Percentiles rank a stretch among this genome's conserved stretches.
These are phyloP conservation scores for Volvox reticuliferus DNA, from an alignment of 139 green algal genomes.

Conservation along the genomic window DNA sequence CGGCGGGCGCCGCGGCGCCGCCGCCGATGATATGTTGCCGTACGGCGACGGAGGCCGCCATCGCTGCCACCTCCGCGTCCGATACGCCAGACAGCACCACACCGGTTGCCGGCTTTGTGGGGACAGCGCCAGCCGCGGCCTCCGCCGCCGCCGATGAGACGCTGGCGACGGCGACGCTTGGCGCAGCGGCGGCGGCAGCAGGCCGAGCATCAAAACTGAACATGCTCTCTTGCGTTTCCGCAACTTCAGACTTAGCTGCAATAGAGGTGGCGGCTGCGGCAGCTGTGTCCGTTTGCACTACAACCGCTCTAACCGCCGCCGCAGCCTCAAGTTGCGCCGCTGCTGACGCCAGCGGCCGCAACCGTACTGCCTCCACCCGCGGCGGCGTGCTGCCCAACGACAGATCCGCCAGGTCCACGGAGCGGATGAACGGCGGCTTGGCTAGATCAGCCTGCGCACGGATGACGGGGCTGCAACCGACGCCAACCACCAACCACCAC, in stretches of 20 bases:
- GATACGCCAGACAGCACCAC: neutral
- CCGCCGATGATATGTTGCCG: neutral
- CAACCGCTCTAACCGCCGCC: neutral
- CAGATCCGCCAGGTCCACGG: slow-evolving; percentile 20
- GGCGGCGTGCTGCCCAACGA: slow-evolving; percentile 4
- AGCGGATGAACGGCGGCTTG: slow-evolving; percentile 43
- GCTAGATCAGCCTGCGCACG: neutral
- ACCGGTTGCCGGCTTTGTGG: neutral
- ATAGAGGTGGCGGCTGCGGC: neutral
- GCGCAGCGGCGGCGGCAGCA: neutral
- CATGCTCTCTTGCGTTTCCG: neutral
- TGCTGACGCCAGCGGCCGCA: slow-evolving; percentile 34
- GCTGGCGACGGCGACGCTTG: slow-evolving; percentile 2
- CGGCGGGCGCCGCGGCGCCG: neutral
- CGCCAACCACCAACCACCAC: neutral
- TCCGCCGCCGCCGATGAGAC: neutral
- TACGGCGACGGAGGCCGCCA: slow-evolving; percentile 29
- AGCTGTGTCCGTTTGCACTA: neutral
- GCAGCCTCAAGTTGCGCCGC: slow-evolving; percentile 21
- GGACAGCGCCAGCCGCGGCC: neutral
- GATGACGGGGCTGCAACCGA: neutral
- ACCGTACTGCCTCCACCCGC: neutral
- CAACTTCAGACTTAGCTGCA: neutral
- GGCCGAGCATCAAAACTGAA: neutral
- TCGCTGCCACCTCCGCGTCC: slow-evolving; percentile 2